These are phyloP conservation scores for Trichoderma koningiopsis DNA, from an alignment of 2,329 filamentous ascomycete genomes.

Conservation along the genomic window DNA sequence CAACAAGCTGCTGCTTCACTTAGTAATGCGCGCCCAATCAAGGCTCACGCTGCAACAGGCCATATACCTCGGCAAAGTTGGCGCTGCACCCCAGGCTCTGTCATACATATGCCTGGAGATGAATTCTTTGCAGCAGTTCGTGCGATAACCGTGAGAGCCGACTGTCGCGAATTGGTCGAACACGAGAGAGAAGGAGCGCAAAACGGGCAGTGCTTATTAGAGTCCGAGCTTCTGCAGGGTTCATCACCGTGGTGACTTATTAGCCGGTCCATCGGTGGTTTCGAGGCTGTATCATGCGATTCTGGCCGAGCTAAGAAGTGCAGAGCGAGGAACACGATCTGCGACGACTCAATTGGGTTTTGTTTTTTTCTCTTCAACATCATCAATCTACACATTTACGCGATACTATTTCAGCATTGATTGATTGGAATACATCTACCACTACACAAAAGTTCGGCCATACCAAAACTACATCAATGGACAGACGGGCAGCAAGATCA, in stretches of 20 bases:
- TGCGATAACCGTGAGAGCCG: neutral
- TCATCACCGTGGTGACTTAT: neutral
- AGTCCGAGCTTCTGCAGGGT: neutral
- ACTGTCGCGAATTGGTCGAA: neutral
- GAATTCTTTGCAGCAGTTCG: neutral
- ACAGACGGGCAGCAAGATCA: neutral
- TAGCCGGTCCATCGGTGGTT: neutral
- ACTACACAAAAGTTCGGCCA: neutral
- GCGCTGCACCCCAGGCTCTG: neutral
- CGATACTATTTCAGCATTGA: neutral
- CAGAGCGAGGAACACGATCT: neutral
- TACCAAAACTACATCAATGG: neutral
- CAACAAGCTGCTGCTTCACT: neutral
- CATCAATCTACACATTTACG: too few relatives aligned
- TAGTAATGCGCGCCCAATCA: neutral
- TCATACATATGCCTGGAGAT: neutral
- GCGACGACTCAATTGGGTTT: neutral
- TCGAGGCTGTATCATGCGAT: constrained; percentile 4
- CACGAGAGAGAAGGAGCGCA: neutral
- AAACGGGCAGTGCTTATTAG: neutral
- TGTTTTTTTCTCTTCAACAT: neutral
- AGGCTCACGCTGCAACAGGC: neutral
- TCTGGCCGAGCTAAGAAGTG: constrained; percentile 7
- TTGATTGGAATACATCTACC: neutral
- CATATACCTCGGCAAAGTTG: neutral